Conservation (phyloP, 2,329 filamentous ascomycete species). For the Xenosphaeropsis pyriputrescens region DNA sequence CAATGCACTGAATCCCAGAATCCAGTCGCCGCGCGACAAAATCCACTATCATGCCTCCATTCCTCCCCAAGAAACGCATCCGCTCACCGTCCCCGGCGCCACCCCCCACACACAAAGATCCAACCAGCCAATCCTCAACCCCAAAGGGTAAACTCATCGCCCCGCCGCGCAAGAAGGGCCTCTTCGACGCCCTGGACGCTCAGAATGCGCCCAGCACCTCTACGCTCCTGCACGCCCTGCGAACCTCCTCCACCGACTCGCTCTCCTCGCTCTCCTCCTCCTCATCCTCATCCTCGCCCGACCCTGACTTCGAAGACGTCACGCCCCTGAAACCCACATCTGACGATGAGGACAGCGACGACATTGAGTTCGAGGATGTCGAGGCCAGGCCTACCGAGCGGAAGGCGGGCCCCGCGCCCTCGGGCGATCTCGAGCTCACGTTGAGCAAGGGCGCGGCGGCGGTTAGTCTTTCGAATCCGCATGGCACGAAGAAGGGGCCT, state of each 20-base stretch:
- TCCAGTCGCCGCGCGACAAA: too few species aligned
- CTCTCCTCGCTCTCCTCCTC: conserved; percentile 35
- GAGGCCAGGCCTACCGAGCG: conserved; percentile 19
- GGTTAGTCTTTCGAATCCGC: conserved; percentile 44
- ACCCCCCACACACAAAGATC: too few species aligned
- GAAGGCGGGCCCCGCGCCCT: conserved; percentile 30
- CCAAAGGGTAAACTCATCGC: conserved; percentile 9
- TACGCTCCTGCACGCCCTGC: conserved; percentile 3
- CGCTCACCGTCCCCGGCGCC: conserved; percentile 28
- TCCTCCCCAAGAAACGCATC: conserved; percentile 51
- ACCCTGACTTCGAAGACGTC: conserved; percentile 41
- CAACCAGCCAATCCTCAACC: conserved; percentile 3
- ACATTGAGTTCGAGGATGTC: conserved; percentile 49
- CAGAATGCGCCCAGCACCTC: conserved; percentile 22
- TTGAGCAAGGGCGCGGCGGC: conserved; percentile 38
- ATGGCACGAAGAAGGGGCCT: conserved; percentile 64
- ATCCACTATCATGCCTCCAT: conserved; percentile 42
- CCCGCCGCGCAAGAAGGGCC: conserved; percentile 34
- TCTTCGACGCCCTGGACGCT: conserved; percentile 47
- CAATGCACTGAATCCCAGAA: too few species aligned
- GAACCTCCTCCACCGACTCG: conserved; percentile 13
- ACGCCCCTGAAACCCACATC: conserved; percentile 21
- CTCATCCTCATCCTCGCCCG: conserved; percentile 28
- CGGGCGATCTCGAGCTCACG: conserved; percentile 62
- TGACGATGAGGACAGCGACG: conserved; percentile 40